Evolutionary conservation across 352 stramenopile species (phyloP), one percentile per base, ranked within the genome.

Genomic region (Phytophthora boehmeriae): DNA sequence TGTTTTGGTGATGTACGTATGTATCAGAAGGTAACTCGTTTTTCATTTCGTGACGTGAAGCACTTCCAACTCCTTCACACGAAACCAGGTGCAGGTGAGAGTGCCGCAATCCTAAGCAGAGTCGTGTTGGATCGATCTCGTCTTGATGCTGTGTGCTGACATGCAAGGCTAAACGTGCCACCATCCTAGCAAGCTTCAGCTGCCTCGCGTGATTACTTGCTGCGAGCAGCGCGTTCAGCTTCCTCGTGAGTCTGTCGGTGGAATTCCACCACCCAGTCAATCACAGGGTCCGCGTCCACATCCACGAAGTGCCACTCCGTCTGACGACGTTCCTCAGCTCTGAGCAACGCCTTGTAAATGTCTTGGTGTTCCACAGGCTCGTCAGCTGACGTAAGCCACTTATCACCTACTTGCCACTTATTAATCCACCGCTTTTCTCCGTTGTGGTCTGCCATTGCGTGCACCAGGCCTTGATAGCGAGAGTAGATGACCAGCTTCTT

Each of bases 401-500:
- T 11, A n/a, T 63, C 55, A 0, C 0, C 2, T n/a, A n/a, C n/a
- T 20, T 63, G 22, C 45, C 54, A 63, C 4, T 28, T 62, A 27
- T 63, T 5, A 13, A 63, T 49, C 54, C 54, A 55, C 19, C 27
- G 39, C 27, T n/a, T 8, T 39, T 39, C 14, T 39, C 34, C 14
- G 34, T 39, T n/a, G 34, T 14, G 34, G 6, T 22, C 17, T 8
- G 41, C 20, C 53, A 60, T 60, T 3, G 53, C 28, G 27, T 16
- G 20, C 30, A 53, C 53, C 32, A 60, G 41, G 19, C 13, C 19
- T 10, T 53, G 30, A 43, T 32, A 60, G 14, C 28, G 53, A 27
- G 54, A 43, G 34, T 55, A 55, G 10, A 55, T 49, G 16, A 60
- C 42, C 8, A 60, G 53, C 2, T 5, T n/a, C 42, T 32, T 19